Base-by-base conservation (phyloP, 768 basidiomycete genomes). In the Suillus lakei region DNA sequence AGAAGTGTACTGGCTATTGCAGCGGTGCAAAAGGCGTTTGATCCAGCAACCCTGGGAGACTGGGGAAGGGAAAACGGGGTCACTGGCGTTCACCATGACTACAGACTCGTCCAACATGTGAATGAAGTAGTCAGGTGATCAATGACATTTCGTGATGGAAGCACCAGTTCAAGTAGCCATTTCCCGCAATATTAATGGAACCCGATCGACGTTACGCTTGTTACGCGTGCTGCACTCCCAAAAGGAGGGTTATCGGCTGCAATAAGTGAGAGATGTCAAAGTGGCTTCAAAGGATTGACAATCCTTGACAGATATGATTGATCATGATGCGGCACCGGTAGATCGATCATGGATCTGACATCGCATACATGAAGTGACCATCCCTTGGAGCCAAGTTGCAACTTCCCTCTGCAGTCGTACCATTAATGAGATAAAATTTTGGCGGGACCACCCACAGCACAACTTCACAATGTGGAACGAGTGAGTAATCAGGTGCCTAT, bases 111-210 rank as follows among this genome's bases (percentile, higher is more conserved):
- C 23, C 23, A 36, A 58, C 18, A 38, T 38, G 36, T 15, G 34
- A 55, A 41, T 21, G 58, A 30, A 28, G 21, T n/a, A 26, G 30
- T 59, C 41, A 28, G 38, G 26, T 39, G 56, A 58, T 58, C 51
- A 10, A 39, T 39, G 26, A 6, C 51, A 32, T 32, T 48, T 18
- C 50, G 16, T 51, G 50, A 53, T 53, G 50, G 50, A 51, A 30
- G 50, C 5, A 48, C 12, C 23, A 13, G 12, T 34, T 34, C 32
- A 38, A 38, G 46, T 23, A 15, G 7, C 26, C 23, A 36, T 26
- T 58, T 58, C 23, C 10, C 16, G 38, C 36, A 26, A 59, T 41
- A 59, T 59, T 59, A 28, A 59, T 39, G 26, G 9, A 39, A 58
- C 26, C 18, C 28, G 28, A 43, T 43, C 41, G 41, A 43, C 41